Percentiles rank a stretch among this genome's conserved stretches.
Evolutionary conservation across 139 green algal genomes (phyloP).

Genomic region (Chlamydomonas incerta): DNA sequence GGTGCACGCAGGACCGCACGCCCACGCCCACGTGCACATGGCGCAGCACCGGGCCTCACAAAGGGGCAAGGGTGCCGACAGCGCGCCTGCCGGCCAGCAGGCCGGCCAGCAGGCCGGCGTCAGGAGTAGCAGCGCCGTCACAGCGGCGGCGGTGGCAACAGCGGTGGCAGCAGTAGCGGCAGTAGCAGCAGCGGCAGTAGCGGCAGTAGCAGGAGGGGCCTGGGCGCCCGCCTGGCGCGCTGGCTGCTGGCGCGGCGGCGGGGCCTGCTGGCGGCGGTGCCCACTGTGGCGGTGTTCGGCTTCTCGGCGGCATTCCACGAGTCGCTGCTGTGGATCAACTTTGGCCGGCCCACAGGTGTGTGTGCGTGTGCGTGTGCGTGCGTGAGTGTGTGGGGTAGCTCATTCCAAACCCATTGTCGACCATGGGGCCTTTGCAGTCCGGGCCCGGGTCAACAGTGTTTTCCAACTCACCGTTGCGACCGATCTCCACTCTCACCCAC

Average conservation of each 20-base stretch:
- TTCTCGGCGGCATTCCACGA: conserved; percentile 40
- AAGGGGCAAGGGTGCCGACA: no score
- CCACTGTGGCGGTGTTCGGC: conserved; percentile 22
- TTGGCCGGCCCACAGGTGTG: conserved; percentile 28
- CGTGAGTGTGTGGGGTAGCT: no score
- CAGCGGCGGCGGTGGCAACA: neutral
- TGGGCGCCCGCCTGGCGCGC: neutral
- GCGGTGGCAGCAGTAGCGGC: neutral
- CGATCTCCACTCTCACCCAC: no score
- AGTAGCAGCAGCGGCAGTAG: neutral
- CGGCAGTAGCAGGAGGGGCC: neutral
- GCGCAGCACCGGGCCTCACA: no score
- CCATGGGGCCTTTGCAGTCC: no score
- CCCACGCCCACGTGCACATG: neutral
- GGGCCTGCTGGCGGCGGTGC: neutral
- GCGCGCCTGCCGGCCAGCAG: no score
- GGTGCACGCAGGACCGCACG: no score
- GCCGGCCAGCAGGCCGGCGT: no score
- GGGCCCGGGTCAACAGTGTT: no score
- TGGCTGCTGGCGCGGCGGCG: neutral
- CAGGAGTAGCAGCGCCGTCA: neutral
- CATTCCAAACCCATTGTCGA: no score
- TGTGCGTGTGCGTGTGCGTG: no score
- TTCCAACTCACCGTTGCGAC: no score
- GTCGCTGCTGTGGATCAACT: conserved; percentile 37